Base-by-base conservation (phyloP, 352 stramenopile species). In the Pythium biforme region DNA sequence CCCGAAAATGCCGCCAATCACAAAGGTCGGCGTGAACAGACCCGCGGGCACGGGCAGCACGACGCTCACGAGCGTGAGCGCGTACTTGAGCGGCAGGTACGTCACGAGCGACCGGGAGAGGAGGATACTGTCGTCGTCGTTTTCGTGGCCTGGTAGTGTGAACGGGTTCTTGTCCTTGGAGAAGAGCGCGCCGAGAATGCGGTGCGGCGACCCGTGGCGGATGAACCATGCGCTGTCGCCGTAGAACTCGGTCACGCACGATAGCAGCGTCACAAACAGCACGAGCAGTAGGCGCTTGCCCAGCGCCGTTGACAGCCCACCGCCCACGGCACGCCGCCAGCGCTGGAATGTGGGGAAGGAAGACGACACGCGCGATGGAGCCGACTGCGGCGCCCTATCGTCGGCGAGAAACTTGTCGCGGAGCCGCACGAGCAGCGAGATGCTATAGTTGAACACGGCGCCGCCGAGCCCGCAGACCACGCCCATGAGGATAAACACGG, bases 21-120 rank as follows among this genome's bases (percentile, higher is more conserved):
- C 70, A 51, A 94, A 94, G n/a, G 84, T 92, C 5, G 86, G 86
- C 11, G 84, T 94, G 55, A 94, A 92, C 15, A 94, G 62, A 64
- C 85, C 85, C 14, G 85, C 85, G 4, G 85, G 85, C 15, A 94
- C 76, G 12, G 84, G 84, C 20, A 94, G 66, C 34, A 88, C 69
- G 51, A 94, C 86, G 60, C 82, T 92, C 26, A 92, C 66, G 49
- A 90, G 73, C 29, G 84, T 94, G 25, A 94, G 64, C n/a, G 88
- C 27, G 46, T 72, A 89, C 61, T 94, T 94, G 46, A 94, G 79
- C 22, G 84, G 84, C 25, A 94, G 55, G 52, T 81, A 94, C 15
- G 81, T 92, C 48, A 94, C 48, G 26, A 94, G 63, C 20, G 83
- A 90, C n/a, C 81, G 77, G 12, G 83, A 90, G n/a, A 93, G 71